These are phyloP conservation scores for Chalciporus chontae DNA, from an alignment of 768 basidiomycete genomes.

Conservation along the genomic window DNA sequence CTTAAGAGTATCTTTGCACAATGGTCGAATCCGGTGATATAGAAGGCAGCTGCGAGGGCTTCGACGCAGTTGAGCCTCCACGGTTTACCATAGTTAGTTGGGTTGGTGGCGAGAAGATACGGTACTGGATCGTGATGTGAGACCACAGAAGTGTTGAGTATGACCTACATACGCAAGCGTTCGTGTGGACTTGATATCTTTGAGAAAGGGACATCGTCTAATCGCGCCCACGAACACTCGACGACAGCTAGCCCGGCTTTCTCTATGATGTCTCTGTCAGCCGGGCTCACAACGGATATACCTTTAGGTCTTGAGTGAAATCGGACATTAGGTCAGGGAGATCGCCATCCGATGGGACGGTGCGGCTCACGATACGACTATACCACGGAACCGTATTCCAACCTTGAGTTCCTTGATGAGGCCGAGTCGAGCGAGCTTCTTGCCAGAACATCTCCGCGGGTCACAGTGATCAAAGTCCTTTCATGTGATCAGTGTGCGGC, in stretches of 20 bases:
- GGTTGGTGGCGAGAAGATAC: slow-evolving; percentile 92
- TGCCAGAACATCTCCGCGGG: slow-evolving; percentile 82
- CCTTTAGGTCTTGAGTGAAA: slow-evolving; percentile 73
- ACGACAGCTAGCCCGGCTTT: slow-evolving; percentile 88
- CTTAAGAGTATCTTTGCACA: slow-evolving; percentile 77
- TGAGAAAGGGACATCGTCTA: slow-evolving; percentile 91
- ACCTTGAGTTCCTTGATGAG: slow-evolving; percentile 81
- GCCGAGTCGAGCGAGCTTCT: slow-evolving; percentile 83
- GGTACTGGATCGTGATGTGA: slow-evolving; percentile 58
- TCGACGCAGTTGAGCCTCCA: slow-evolving; percentile 96
- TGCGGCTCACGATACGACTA: slow-evolving; percentile 84
- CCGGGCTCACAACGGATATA: slow-evolving; percentile 70
- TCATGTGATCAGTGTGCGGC: background rate
- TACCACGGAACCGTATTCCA: slow-evolving; percentile 82
- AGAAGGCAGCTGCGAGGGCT: slow-evolving; percentile 92
- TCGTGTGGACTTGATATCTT: slow-evolving; percentile 95
- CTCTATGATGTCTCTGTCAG: slow-evolving; percentile 77
- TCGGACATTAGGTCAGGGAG: background rate
- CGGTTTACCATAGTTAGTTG: slow-evolving; percentile 97
- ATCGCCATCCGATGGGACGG: background rate
- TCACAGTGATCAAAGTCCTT: slow-evolving; percentile 99
- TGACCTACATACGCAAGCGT: slow-evolving; percentile 63
- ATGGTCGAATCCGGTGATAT: slow-evolving; percentile 80
- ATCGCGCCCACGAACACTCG: slow-evolving; percentile 96
- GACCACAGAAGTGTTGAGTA: background rate